These are phyloP conservation scores for Ophiostoma sp. DNA, from an alignment of 2,329 filamentous ascomycete species.

Conservation along the genomic window DNA sequence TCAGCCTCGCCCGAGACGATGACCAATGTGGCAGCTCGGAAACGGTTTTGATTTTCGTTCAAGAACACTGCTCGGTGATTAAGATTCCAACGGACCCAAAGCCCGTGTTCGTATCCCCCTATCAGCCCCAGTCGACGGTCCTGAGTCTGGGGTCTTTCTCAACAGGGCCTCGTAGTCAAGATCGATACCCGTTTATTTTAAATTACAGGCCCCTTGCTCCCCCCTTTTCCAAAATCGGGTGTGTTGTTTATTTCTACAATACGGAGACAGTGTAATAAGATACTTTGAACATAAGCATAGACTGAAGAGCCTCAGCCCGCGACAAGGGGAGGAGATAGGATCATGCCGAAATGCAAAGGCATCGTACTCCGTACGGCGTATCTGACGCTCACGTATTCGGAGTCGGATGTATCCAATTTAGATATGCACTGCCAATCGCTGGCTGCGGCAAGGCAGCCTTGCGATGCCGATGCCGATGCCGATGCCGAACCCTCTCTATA, in stretches of 20 bases:
- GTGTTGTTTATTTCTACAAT: background rate
- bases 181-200: background rate
- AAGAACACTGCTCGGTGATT: background rate
- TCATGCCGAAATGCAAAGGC: no score
- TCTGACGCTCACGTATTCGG: background rate
- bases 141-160: no score
- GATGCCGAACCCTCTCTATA: no score
- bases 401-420: background rate
- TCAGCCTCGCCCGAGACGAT: background rate
- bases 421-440: background rate
- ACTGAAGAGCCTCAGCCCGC: no score
- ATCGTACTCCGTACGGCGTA: no score
- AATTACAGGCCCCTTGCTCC: background rate
- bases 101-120: background rate
- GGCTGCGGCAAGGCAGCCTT: slow-evolving; percentile 1
- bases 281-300: no score
- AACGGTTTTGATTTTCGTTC: background rate
- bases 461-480: background rate
- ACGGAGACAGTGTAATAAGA: no score
- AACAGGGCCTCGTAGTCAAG: background rate
- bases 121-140: background rate
- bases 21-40: background rate
- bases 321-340: no score
- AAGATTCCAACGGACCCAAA: background rate
- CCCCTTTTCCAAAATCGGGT: background rate